These are phyloP conservation scores for Wallacemonas sp. DNA, from an alignment of 208 protist species.

Conservation along the genomic window DNA sequence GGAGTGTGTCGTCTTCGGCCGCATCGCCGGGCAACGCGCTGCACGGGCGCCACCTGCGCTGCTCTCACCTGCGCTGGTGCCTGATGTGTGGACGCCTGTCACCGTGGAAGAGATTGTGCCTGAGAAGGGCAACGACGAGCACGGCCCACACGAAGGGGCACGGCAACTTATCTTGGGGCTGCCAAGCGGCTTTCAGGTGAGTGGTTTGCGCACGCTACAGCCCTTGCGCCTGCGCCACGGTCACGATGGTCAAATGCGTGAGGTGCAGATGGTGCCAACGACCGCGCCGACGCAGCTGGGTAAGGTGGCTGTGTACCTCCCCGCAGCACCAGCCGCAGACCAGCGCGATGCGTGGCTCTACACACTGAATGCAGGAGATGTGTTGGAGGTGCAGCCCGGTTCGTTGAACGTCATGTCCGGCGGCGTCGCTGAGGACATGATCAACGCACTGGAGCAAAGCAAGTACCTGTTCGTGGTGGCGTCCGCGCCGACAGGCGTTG, in stretches of 20 bases:
- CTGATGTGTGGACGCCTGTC: slow-evolving; percentile 4
- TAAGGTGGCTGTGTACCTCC: slow-evolving; percentile 20
- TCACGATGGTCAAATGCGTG: neutral
- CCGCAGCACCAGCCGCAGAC: neutral
- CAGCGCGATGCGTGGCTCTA: slow-evolving; percentile 10
- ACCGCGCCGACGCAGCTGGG: slow-evolving; percentile 20
- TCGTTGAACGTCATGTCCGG: neutral
- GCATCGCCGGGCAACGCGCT: slow-evolving; percentile 17
- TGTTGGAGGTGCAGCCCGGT: slow-evolving; percentile 19
- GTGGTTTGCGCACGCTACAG: slow-evolving; percentile 26
- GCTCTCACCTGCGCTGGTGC: neutral
- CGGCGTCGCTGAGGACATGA: neutral
- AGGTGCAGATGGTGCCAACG: slow-evolving; percentile 21
- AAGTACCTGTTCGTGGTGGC: slow-evolving; percentile 10
- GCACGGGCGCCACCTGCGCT: neutral
- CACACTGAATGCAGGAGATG: slow-evolving; percentile 25
- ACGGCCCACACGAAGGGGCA: slow-evolving; percentile 1
- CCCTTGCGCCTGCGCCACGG: slow-evolving; percentile 11
- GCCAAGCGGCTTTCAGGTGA: slow-evolving; percentile 18
- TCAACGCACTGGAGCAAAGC: neutral
- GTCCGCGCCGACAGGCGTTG: slow-evolving; percentile 21
- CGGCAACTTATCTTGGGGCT: slow-evolving; percentile 22
- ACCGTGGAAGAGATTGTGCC: slow-evolving; percentile 16
- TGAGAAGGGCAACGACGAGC: slow-evolving; percentile 9
- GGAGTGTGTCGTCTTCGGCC: slow-evolving; percentile 69